Evolutionary conservation across 139 green algal species (phyloP), one percentile per base, ranked within the genome.

Genomic region (Chlorella sp.): DNA sequence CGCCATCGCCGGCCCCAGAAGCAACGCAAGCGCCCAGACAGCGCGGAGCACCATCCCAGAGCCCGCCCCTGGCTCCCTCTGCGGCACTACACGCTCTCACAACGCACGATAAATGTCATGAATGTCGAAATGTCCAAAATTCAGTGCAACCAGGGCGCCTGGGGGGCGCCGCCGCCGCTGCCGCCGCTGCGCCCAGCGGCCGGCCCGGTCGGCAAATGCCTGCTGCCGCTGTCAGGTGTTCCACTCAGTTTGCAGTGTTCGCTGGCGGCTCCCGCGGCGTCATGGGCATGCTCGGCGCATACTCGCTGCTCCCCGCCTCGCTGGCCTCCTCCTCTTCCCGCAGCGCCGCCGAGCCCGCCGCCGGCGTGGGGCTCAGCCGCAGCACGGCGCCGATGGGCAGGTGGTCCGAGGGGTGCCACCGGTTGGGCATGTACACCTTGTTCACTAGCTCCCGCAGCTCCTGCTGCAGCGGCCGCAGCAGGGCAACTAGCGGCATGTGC

Each of bases 371-470:
- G 9, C 38, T 44, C 1, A 85, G 55, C 11, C 71, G 51, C 28
- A 93, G 72, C 79, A 92, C 67, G 7, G 80, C 90, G 16, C 91
- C 91, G 32, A 94, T 57, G 41, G 91, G 91, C 44, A 94, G 70
- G 74, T 94, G 91, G 68, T 94, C 91, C 23, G 84, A 91, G 16
- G 90, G 90, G 78, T 89, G 80, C 41, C 55, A 44, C 18, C 83
- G 72, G 83, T 93, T 93, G 56, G 90, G 90, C 71, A 94, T 79
- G 34, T 72, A 81, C 15, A 23, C 26, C 12, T 65, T 71, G 26
- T 89, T 65, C 23, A 91, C 75, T n/a, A 69, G 39, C 21, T 60
- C 28, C 4, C 83, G 85, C 20, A 80, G 36, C 65, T 83, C 57
- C 12, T 44, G 63, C 67, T 87, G 81, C 41, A 88, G 47, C 34